Conservation (phyloP, 257 asterid species). For the Scutellaria barbata region DNA sequence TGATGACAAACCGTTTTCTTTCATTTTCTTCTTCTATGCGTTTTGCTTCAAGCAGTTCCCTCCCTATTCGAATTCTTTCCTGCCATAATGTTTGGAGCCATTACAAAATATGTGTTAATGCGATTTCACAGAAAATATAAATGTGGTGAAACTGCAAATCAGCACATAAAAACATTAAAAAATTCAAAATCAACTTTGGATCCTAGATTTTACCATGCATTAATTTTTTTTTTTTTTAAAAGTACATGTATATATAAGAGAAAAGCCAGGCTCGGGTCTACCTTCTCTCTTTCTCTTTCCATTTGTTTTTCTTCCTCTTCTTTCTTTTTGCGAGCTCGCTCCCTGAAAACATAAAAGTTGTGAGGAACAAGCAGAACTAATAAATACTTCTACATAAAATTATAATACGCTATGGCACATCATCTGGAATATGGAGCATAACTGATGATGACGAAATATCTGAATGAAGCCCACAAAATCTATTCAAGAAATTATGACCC, state of each 20-base stretch:
- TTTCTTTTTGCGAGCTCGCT: conserved; percentile 91
- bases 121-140: conserved; percentile 14
- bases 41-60: conserved; percentile 94
- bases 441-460: not conserved
- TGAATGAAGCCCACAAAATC: not conserved
- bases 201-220: conserved; percentile 18
- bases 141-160: conserved; percentile 12
- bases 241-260: conserved; percentile 2
- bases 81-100: conserved; percentile 45
- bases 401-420: conserved; percentile 25
- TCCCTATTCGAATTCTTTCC: conserved; percentile 93
- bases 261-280: conserved; percentile 30
- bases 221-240: not conserved
- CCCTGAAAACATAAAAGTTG: conserved; percentile 52
- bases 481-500: not conserved
- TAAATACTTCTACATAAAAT: not conserved
- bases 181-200: conserved; percentile 22
- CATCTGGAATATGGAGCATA: conserved; percentile 1
- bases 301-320: conserved; percentile 91
- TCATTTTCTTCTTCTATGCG: conserved; percentile 97
- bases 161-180: conserved; percentile 10
- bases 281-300: conserved; percentile 95
- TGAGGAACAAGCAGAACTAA: conserved; percentile 14
- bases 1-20: conserved; percentile 84
- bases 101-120: conserved; percentile 16